These are phyloP conservation scores for Penicillium antarcticum DNA, from an alignment of 495 filamentous ascomycete species.

Conservation along the genomic window DNA sequence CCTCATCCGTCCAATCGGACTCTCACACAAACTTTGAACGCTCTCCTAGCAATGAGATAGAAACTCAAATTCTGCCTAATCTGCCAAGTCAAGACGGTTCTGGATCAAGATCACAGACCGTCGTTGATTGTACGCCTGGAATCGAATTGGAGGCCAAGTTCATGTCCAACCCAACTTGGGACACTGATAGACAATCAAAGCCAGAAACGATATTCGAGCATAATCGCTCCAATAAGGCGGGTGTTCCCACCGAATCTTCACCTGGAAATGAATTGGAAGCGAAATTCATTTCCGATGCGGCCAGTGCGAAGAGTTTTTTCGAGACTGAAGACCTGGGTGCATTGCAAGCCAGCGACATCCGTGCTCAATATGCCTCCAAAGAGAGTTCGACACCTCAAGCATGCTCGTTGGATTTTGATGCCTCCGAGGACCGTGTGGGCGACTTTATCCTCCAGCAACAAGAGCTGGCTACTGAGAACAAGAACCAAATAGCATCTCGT, in stretches of 20 bases:
- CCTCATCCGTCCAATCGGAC: too few species aligned
- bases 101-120: background rate
- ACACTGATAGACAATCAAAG: background rate
- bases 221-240: background rate
- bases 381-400: constrained; percentile 24
- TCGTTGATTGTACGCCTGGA: constrained; percentile 14
- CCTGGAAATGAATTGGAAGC: constrained; percentile 14
- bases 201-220: background rate
- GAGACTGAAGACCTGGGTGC: constrained; percentile 39
- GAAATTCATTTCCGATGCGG: constrained; percentile 3
- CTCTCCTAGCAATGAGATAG: background rate
- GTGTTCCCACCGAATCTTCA: background rate
- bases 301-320: background rate
- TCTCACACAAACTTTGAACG: background rate
- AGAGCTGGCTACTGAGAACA: background rate
- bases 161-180: constrained; percentile 1
- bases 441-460: constrained; percentile 10
- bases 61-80: background rate
- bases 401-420: constrained; percentile 29
- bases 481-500: constrained; percentile 1
- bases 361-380: constrained; percentile 34
- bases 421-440: constrained; percentile 15
- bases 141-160: constrained; percentile 12
- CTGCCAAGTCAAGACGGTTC: background rate
- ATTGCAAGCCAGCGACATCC: constrained; percentile 48